phyloP scores from a whole-genome alignment of 2,329 filamentous ascomycete species.

The Trichoderma koningiopsis region DNA sequence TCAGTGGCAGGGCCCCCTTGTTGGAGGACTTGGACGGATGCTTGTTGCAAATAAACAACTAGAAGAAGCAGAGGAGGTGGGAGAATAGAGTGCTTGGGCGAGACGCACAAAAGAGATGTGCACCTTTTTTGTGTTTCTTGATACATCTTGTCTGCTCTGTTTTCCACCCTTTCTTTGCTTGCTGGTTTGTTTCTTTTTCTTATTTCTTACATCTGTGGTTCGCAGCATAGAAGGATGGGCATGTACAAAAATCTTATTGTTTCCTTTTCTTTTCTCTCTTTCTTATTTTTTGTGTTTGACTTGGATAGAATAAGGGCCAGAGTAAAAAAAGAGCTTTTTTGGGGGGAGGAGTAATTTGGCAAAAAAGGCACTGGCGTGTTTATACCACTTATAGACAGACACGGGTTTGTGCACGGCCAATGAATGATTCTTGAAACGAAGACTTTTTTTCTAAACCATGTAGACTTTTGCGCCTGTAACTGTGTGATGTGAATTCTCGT shows the following conservation, averaged over 20 bases:
- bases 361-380: constrained; percentile 21
- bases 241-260: constrained; percentile 22
- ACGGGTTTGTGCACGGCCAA: constrained; percentile 12
- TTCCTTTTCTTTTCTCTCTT: background rate
- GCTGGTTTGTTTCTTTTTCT: background rate
- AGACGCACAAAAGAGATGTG: background rate
- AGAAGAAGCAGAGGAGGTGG: background rate
- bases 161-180: background rate
- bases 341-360: constrained; percentile 24
- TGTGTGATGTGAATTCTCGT: background rate
- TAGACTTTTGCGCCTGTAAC: background rate
- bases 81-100: constrained; percentile 14
- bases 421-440: constrained; percentile 25
- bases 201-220: constrained; percentile 22
- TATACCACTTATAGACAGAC: background rate
- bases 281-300: constrained; percentile 7
- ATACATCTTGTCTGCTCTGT: background rate
- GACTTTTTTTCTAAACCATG: background rate
- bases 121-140: background rate
- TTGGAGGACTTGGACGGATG: constrained; percentile 24
- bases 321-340: constrained; percentile 2
- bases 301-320: constrained; percentile 29
- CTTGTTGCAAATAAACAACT: constrained; percentile 15
- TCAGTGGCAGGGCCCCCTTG: constrained; percentile 22
- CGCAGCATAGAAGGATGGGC: constrained; percentile 27